Conservation (phyloP, 306 rosid species). For the Rubus parviflorus region DNA sequence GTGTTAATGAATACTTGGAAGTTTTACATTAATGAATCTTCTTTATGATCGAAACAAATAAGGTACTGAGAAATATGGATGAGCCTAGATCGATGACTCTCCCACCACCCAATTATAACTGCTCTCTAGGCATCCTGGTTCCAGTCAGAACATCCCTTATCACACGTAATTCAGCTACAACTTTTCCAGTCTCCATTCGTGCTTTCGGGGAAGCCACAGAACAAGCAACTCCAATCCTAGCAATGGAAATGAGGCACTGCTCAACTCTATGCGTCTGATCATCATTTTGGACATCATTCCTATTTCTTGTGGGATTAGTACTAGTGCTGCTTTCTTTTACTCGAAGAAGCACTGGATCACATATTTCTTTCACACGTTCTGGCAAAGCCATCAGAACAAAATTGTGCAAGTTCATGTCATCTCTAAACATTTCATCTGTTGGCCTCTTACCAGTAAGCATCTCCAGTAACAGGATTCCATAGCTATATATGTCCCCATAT, state of each 20-base stretch:
- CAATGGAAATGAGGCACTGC: conserved; percentile 21
- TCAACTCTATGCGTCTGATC: background rate
- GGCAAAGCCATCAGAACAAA: conserved; percentile 3
- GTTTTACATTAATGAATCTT: no score
- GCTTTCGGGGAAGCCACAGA: background rate
- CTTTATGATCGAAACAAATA: no score
- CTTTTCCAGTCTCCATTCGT: background rate
- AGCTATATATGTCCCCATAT: background rate
- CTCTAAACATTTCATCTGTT: no score
- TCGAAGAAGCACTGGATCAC: background rate
- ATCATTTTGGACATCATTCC: background rate
- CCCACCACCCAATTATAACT: no score
- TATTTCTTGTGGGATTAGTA: background rate
- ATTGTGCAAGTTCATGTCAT: conserved; percentile 11
- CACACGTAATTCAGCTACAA: background rate
- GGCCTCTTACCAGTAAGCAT: conserved; percentile 3
- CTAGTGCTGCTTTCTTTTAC: background rate
- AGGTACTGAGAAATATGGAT: no score
- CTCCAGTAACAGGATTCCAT: background rate
- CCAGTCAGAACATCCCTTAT: background rate
- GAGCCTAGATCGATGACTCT: no score
- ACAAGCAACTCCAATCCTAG: conserved; percentile 26
- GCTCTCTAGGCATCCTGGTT: background rate
- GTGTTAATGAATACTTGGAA: no score
- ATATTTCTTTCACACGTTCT: background rate